A percentile compares a stretch with the other conserved stretches of the same genome.
Conservation (phyloP, 1,139 yeast genomes). For the Yamadazyma aaseri region DNA sequence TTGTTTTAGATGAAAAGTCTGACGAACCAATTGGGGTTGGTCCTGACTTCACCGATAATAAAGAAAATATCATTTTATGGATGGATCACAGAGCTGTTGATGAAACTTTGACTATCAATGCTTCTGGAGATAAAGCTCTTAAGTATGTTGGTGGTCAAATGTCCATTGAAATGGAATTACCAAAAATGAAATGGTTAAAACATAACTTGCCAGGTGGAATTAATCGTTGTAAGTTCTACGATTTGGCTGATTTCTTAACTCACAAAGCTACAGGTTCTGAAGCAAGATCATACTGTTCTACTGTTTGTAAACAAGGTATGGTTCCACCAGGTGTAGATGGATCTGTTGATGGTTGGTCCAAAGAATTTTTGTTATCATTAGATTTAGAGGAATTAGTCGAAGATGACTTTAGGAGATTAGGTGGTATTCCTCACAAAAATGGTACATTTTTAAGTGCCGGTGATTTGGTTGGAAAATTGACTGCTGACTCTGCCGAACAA, state of each 20-base stretch:
- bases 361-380: constrained; percentile 64
- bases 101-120: constrained; percentile 81
- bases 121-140: constrained; percentile 72
- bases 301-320: constrained; percentile 94
- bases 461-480: constrained; percentile 75
- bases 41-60: constrained; percentile 72
- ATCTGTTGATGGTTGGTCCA: constrained; percentile 86
- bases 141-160: constrained; percentile 95
- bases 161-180: constrained; percentile 98
- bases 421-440: constrained; percentile 75
- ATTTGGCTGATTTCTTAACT: constrained; percentile 86
- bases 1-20: constrained; percentile 64
- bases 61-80: constrained; percentile 89
- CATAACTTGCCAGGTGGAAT: constrained; percentile 74
- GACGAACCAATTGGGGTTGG: constrained; percentile 87
- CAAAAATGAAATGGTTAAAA: constrained; percentile 95
- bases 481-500: constrained; percentile 68
- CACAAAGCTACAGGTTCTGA: constrained; percentile 87
- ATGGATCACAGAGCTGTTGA: constrained; percentile 96
- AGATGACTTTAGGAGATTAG: constrained; percentile 74
- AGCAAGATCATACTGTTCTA: constrained; percentile 83
- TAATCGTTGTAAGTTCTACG: constrained; percentile 77
- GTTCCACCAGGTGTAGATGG: constrained; percentile 90
- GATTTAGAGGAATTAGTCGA: constrained; percentile 76
- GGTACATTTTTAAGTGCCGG: constrained; percentile 86